Evolutionary conservation across 2,329 filamentous ascomycete species (phyloP).

Genomic region (Penicillium janthinellum): DNA sequence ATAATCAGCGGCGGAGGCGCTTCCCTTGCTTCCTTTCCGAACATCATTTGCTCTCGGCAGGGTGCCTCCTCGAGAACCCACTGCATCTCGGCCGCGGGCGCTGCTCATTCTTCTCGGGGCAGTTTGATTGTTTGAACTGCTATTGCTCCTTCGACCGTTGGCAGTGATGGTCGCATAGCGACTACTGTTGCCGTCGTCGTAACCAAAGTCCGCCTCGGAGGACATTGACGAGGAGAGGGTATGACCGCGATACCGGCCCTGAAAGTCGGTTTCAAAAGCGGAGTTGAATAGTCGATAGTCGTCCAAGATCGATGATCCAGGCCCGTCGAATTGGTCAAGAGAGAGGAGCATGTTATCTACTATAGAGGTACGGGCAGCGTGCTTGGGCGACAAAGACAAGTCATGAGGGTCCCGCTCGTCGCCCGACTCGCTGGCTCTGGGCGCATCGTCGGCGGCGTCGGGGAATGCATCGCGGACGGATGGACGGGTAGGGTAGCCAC

Average conservation of each 20-base stretch:
- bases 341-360: conserved; percentile 95
- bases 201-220: conserved; percentile 55
- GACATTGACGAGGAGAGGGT: conserved; percentile 63
- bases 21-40: conserved; percentile 70
- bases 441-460: conserved; percentile 39
- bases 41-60: conserved; percentile 38
- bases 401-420: conserved; percentile 64
- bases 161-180: conserved; percentile 46
- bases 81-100: conserved; percentile 51
- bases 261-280: conserved; percentile 43
- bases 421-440: conserved; percentile 38
- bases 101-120: conserved; percentile 65
- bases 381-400: conserved; percentile 73
- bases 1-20: conserved; percentile 75
- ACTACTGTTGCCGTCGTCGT: conserved; percentile 39
- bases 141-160: conserved; percentile 72
- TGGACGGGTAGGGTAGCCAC: conserved; percentile 31
- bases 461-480: conserved; percentile 47
- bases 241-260: conserved; percentile 56
- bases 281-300: conserved; percentile 45
- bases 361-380: conserved; percentile 83
- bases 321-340: conserved; percentile 74
- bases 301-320: conserved; percentile 37
- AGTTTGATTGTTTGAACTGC: conserved; percentile 71
- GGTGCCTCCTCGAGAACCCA: conserved; percentile 38